phyloP scores from a whole-genome alignment of 2,329 filamentous ascomycete species.

The Neophaeococcomyces mojaviensis region DNA sequence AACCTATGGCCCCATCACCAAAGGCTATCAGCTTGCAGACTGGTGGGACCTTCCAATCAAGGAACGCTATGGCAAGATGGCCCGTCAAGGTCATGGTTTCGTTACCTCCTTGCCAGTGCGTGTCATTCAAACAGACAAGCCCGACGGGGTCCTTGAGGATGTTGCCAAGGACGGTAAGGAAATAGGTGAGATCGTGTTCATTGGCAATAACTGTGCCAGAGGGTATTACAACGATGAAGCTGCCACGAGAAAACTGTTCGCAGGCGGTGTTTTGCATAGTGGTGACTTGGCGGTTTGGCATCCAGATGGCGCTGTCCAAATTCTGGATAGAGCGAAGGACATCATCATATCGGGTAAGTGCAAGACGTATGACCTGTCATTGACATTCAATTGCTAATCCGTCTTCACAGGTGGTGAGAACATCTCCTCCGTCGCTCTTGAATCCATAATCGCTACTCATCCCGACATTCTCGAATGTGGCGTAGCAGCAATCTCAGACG shows the following conservation, averaged over 20 bases:
- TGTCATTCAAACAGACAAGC: conserved; percentile 70
- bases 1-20: conserved; percentile 93
- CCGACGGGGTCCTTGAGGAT: conserved; percentile 34
- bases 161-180: conserved; percentile 57
- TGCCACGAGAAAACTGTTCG: conserved; percentile 79
- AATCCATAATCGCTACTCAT: conserved; percentile 81
- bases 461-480: conserved; percentile 85
- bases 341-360: conserved; percentile 85
- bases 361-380: background rate
- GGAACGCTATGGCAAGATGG: conserved; percentile 84
- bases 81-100: conserved; percentile 87
- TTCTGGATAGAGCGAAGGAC: conserved; percentile 89
- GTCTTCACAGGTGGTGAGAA: conserved; percentile 72
- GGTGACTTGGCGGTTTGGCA: conserved; percentile 93
- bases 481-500: conserved; percentile 78
- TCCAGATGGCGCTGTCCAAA: conserved; percentile 81
- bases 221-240: conserved; percentile 87
- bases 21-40: conserved; percentile 76
- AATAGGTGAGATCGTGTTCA: conserved; percentile 77
- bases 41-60: conserved; percentile 69
- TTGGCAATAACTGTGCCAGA: conserved; percentile 83
- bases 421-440: conserved; percentile 86
- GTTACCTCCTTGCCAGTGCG: conserved; percentile 72
- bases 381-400: conserved; percentile 1
- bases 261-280: conserved; percentile 76